phyloP scores from a whole-genome alignment of 176 grass and related monocot genomes.

The Zea mays region Zm-B73-REFERENCE-NAM-5.0 NC_050101.1:154169001-154169500 shows the following conservation, averaged over 20 bases:
- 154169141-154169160: background rate
- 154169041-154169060: constrained; percentile 9
- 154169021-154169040: background rate
- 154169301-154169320: no score
- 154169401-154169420: no score
- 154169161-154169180: background rate
- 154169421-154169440: no score
- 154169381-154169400: no score
- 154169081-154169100: constrained; percentile 9
- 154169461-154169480: no score
- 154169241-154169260: background rate
- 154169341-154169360: no score
- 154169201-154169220: background rate
- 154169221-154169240: background rate
- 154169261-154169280: no score
- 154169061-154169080: background rate
- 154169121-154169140: background rate
- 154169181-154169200: background rate
- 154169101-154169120: background rate
- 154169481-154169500: no score
- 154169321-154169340: no score
- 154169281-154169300: no score
- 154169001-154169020: constrained; percentile 39
- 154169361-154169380: no score
- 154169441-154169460: no score